phyloP scores from a whole-genome alignment of 177 flowering plant species.

The Telopea speciosissima region DNA sequence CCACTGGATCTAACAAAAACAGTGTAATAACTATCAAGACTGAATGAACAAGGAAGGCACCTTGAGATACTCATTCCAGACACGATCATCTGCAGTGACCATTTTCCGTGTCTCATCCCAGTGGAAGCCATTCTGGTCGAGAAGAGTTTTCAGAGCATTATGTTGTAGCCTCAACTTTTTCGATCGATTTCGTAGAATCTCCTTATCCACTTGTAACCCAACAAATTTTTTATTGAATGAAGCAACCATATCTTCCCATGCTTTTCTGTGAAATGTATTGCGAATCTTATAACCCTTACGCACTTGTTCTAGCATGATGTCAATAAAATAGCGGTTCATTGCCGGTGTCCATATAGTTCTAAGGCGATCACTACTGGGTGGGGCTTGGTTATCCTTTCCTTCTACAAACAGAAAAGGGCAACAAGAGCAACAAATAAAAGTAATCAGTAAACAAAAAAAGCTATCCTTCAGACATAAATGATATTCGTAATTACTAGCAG shows the following conservation, averaged over 20 bases:
- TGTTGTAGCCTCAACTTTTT: neutral
- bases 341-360: neutral
- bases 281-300: neutral
- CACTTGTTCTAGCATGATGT: neutral
- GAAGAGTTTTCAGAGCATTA: neutral
- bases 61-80: conserved; percentile 3
- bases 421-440: neutral
- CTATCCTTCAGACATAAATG: neutral
- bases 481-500: neutral
- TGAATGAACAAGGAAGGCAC: neutral
- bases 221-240: neutral
- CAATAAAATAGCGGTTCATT: neutral
- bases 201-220: neutral
- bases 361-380: neutral
- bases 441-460: neutral
- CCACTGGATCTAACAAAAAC: neutral
- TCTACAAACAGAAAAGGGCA: neutral
- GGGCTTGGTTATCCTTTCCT: neutral
- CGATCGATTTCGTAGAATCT: neutral
- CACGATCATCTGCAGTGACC: neutral
- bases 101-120: neutral
- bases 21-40: neutral
- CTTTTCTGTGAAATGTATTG: neutral
- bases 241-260: conserved; percentile 1
- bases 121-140: neutral